phyloP scores from a whole-genome alignment of 2,329 filamentous ascomycete species.

The Torrubiella hemipterigena region DNA sequence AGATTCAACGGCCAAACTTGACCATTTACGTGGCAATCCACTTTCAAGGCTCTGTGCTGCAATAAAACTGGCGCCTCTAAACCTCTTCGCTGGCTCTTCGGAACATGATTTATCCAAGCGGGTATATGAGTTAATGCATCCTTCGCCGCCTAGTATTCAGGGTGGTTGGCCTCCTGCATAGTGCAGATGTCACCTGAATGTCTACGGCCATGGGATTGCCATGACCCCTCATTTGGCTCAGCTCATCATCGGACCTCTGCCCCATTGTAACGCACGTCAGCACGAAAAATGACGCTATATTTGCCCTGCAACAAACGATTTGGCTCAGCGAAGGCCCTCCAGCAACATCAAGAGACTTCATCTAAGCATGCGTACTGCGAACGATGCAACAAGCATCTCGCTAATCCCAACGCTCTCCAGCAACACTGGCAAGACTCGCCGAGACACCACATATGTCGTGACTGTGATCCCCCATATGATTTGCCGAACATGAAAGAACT shows the following conservation, averaged over 20 bases:
- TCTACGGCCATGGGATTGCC: neutral
- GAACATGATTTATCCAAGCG: too few species aligned
- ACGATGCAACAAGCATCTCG: conserved; percentile 3
- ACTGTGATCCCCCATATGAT: conserved; percentile 1
- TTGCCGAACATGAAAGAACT: conserved; percentile 1
- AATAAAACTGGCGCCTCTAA: too few species aligned
- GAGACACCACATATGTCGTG: conserved; percentile 3
- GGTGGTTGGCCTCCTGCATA: neutral
- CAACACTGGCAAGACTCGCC: conserved; percentile 4
- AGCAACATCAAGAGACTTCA: neutral
- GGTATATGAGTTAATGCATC: too few species aligned
- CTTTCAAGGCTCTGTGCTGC: too few species aligned
- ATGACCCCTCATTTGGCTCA: neutral
- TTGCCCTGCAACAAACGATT: neutral
- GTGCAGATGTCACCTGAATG: neutral
- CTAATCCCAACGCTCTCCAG: neutral
- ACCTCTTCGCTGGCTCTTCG: too few species aligned
- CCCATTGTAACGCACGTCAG: neutral
- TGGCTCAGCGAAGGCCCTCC: neutral
- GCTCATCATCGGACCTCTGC: neutral
- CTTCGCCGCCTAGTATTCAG: too few species aligned
- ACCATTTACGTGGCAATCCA: too few species aligned
- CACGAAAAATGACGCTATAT: neutral
- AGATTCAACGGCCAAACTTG: too few species aligned
- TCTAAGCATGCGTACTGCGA: conserved; percentile 1